Percentiles rank a stretch among this genome's conserved stretches.
Evolutionary conservation across 2,329 filamentous ascomycete genomes (phyloP).

Genomic region (Zasmidium cellare): DNA sequence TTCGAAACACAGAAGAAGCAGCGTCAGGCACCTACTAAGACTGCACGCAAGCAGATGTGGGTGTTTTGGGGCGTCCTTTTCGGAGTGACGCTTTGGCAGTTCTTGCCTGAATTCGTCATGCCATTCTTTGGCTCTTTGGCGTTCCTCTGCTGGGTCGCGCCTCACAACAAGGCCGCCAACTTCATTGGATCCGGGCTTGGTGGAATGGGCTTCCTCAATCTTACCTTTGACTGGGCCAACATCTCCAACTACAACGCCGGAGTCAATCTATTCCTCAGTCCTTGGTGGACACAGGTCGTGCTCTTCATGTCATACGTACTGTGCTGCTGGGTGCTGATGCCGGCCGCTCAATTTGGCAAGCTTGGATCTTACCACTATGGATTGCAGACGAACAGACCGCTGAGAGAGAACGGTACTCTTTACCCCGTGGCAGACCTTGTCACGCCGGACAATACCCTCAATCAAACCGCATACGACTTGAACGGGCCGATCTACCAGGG

Average conservation of each 20-base stretch:
- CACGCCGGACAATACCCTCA: slow-evolving; percentile 48
- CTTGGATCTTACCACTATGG: slow-evolving; percentile 54
- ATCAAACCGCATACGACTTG: slow-evolving; percentile 47
- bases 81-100: slow-evolving; percentile 61
- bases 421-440: slow-evolving; percentile 48
- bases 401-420: slow-evolving; percentile 50
- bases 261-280: background rate
- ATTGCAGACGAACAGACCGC: slow-evolving; percentile 58
- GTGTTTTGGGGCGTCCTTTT: slow-evolving; percentile 58
- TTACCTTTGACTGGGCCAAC: background rate
- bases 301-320: slow-evolving; percentile 34
- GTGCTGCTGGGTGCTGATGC: slow-evolving; percentile 60
- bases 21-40: slow-evolving; percentile 48
- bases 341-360: slow-evolving; percentile 59
- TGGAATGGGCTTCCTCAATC: background rate
- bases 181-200: slow-evolving; percentile 60
- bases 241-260: background rate
- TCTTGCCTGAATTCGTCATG: slow-evolving; percentile 62
- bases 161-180: slow-evolving; percentile 58
- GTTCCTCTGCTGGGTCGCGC: slow-evolving; percentile 65
- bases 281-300: background rate
- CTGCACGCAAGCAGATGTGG: slow-evolving; percentile 55
- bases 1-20: slow-evolving; percentile 60
- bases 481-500: slow-evolving; percentile 60
- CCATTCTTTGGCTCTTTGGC: slow-evolving; percentile 61